Evolutionary conservation across 2,329 filamentous ascomycete genomes (phyloP).

Genomic region (Colletotrichum noveboracense): DNA sequence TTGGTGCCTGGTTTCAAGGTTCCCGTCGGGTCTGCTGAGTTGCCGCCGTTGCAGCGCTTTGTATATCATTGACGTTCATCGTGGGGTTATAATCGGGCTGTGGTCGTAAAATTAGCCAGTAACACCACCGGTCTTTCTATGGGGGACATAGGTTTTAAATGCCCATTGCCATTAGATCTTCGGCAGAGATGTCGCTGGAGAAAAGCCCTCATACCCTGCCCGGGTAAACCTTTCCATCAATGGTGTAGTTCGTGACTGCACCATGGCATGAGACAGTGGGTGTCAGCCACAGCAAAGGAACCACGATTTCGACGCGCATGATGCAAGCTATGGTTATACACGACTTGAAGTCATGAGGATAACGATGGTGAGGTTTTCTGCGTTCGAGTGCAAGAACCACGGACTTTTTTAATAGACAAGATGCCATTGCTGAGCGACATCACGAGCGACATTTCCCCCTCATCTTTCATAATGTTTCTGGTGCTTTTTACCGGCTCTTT

Average conservation of each 20-base stretch:
- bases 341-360: not conserved
- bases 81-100: slow-evolving; percentile 60
- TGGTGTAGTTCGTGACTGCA: slow-evolving; percentile 52
- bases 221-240: slow-evolving; percentile 44
- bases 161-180: slow-evolving; percentile 62
- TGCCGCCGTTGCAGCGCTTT: slow-evolving; percentile 63
- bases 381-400: not conserved
- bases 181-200: slow-evolving; percentile 49
- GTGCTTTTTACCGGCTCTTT: not conserved
- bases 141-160: not conserved
- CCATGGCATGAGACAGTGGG: slow-evolving; percentile 35
- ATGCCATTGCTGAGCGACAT: not conserved
- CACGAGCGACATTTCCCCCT: not conserved
- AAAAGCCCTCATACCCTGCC: slow-evolving; percentile 53
- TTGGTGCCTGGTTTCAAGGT: slow-evolving; percentile 50
- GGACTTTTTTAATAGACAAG: not conserved
- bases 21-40: slow-evolving; percentile 48
- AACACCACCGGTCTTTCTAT: not conserved
- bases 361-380: not conserved
- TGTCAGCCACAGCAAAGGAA: not conserved
- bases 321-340: not conserved
- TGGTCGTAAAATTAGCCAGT: not conserved
- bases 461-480: not conserved
- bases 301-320: not conserved
- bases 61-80: slow-evolving; percentile 49